A percentile compares a stretch with the other conserved stretches of the same genome.
phyloP scores from a whole-genome alignment of 805 yeast species.

The Pichia deserticola region DNA sequence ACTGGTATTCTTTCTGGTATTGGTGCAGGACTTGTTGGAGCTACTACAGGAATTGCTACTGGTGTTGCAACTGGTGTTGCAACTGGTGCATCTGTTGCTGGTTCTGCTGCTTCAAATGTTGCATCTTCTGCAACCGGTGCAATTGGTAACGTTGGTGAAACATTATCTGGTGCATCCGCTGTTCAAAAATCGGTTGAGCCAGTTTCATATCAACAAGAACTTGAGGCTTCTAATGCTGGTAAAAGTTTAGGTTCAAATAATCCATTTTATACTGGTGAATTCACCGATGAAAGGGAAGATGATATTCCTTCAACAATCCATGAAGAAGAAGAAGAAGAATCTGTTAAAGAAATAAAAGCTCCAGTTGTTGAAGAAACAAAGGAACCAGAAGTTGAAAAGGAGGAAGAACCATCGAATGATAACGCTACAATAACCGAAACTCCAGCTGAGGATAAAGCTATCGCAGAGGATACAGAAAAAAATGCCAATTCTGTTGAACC shows the following conservation, averaged over 20 bases:
- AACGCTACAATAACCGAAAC: not conserved
- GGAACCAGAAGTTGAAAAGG: too few species aligned
- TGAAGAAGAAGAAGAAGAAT: constrained; percentile 14
- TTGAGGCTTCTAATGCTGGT: constrained; percentile 1
- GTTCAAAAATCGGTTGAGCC: constrained; percentile 10
- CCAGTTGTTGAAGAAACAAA: too few species aligned
- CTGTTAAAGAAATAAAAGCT: too few species aligned
- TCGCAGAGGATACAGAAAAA: too few species aligned
- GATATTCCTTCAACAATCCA: constrained; percentile 12
- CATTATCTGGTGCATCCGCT: constrained; percentile 17
- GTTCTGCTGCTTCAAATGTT: constrained; percentile 20
- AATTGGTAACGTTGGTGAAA: constrained; percentile 23
- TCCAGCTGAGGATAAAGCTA: not conserved
- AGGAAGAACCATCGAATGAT: constrained; percentile 1
- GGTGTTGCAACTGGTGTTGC: constrained; percentile 15
- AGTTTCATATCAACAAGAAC: constrained; percentile 2
- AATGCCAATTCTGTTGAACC: too few species aligned
- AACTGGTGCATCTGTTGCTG: constrained; percentile 14
- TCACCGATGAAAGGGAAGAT: constrained; percentile 3
- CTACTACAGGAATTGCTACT: constrained; percentile 12
- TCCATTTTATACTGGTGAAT: constrained; percentile 11
- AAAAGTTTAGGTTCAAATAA: constrained; percentile 14
- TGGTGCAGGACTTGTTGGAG: constrained; percentile 20
- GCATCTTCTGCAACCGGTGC: constrained; percentile 13
- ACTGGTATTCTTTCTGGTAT: constrained; percentile 14